Evolutionary conservation across 2,329 filamentous ascomycete genomes (phyloP).

Genomic region (Purpureocillium lavendulum): DNA sequence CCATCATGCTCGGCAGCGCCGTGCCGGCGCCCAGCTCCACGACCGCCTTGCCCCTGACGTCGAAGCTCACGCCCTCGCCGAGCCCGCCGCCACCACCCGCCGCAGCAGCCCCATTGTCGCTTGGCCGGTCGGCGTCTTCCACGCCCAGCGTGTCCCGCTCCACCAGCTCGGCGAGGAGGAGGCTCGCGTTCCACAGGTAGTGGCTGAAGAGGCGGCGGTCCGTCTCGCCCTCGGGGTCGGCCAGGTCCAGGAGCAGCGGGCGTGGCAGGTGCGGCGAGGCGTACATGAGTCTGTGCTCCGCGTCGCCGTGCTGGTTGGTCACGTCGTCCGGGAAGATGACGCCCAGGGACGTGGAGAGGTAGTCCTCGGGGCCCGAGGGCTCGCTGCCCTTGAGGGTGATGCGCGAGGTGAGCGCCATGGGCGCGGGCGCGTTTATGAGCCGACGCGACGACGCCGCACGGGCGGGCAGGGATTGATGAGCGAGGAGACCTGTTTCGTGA

Average conservation of each 20-base stretch:
- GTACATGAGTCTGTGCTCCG: slow-evolving; percentile 50
- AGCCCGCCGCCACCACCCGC: neutral
- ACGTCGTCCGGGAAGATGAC: slow-evolving; percentile 63
- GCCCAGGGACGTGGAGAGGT: slow-evolving; percentile 48
- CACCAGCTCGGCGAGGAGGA: slow-evolving; percentile 47
- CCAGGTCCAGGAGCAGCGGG: slow-evolving; percentile 34
- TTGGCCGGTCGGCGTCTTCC: neutral
- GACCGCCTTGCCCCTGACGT: slow-evolving; percentile 41
- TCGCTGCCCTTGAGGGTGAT: slow-evolving; percentile 17
- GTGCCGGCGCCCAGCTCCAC: slow-evolving; percentile 63
- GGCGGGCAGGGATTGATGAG: neutral
- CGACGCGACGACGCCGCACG: neutral
- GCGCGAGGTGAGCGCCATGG: slow-evolving; percentile 35
- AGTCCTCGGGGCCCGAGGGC: slow-evolving; percentile 42
- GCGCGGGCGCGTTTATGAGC: neutral
- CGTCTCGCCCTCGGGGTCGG: slow-evolving; percentile 40
- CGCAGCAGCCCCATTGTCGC: neutral
- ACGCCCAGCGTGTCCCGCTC: slow-evolving; percentile 36
- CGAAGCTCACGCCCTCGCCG: slow-evolving; percentile 22
- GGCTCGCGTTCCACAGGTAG: slow-evolving; percentile 62
- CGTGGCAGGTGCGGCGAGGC: slow-evolving; percentile 39
- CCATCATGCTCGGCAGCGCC: slow-evolving; percentile 43
- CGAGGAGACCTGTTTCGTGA: too few species aligned
- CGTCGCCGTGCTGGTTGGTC: slow-evolving; percentile 57
- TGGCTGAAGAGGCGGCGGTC: slow-evolving; percentile 59